These are phyloP conservation scores for Fusarium lyarnte DNA, from an alignment of 2,329 filamentous ascomycete genomes.

Conservation along the genomic window DNA sequence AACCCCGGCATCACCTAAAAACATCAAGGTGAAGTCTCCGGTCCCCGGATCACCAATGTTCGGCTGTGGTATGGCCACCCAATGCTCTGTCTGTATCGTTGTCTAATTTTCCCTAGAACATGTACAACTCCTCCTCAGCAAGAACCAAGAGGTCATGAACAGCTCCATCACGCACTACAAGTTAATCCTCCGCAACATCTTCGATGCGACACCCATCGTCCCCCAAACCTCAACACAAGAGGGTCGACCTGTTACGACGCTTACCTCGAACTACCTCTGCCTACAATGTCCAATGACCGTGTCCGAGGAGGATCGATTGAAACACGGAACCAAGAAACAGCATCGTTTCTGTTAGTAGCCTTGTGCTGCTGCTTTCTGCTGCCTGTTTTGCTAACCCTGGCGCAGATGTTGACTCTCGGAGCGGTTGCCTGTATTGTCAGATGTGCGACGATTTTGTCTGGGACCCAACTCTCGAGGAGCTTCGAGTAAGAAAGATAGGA, in stretches of 20 bases:
- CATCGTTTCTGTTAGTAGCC: constrained; percentile 75
- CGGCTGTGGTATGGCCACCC: constrained; percentile 66
- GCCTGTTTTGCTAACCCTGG: constrained; percentile 42
- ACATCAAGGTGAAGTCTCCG: constrained; percentile 68
- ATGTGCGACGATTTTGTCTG: constrained; percentile 86
- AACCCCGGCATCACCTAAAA: constrained; percentile 65
- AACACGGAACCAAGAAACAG: constrained; percentile 74
- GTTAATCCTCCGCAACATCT: constrained; percentile 74
- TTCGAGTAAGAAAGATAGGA: constrained; percentile 75
- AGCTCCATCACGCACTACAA: constrained; percentile 78
- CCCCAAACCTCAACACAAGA: constrained; percentile 71
- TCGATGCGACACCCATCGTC: constrained; percentile 72
- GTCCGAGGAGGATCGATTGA: constrained; percentile 70
- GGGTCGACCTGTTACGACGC: constrained; percentile 65
- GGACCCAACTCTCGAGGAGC: constrained; percentile 81
- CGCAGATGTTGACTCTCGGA: constrained; percentile 79
- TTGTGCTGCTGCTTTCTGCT: neutral
- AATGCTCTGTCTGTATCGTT: neutral
- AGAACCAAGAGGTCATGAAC: constrained; percentile 71
- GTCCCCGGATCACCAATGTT: constrained; percentile 68
- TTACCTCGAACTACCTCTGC: constrained; percentile 77
- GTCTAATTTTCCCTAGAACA: constrained; percentile 67
- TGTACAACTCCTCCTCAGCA: constrained; percentile 72
- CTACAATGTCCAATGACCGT: constrained; percentile 77
- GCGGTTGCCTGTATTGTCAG: constrained; percentile 80